Percentiles rank a stretch among this genome's conserved stretches.
These are phyloP conservation scores for Nannochloropsis granulata DNA, from an alignment of 108 stramenopile genomes.

Conservation along the genomic window DNA sequence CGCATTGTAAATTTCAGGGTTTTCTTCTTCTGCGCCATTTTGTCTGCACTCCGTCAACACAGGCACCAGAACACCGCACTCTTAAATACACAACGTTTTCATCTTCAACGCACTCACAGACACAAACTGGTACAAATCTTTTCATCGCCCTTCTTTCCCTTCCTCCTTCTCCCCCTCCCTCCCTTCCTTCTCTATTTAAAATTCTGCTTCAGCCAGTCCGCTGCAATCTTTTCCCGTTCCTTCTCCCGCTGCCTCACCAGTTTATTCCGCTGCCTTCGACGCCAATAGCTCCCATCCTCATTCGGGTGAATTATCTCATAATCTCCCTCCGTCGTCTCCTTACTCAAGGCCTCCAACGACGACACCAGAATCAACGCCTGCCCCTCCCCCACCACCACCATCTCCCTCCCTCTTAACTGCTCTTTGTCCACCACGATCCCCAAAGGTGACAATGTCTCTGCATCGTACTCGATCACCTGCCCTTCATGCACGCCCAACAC, in stretches of 20 bases:
- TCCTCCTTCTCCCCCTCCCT: too few relatives aligned
- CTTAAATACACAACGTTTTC: too few relatives aligned
- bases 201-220: conserved; percentile 43
- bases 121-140: too few relatives aligned
- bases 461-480: conserved; percentile 78
- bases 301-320: conserved; percentile 69
- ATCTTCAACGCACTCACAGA: too few relatives aligned
- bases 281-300: conserved; percentile 85
- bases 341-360: background rate
- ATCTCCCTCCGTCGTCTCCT: background rate
- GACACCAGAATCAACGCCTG: conserved; percentile 30
- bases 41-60: background rate
- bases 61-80: background rate
- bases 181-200: background rate
- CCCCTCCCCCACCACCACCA: conserved; percentile 29
- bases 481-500: conserved; percentile 74
- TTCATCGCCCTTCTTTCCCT: too few relatives aligned
- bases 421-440: conserved; percentile 63
- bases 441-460: conserved; percentile 65
- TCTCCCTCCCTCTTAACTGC: conserved; percentile 53
- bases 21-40: too few relatives aligned
- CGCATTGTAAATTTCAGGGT: too few relatives aligned
- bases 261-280: conserved; percentile 81
- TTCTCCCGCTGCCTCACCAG: conserved; percentile 64
- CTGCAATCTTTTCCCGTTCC: conserved; percentile 58